Evolutionary conservation across 805 yeast genomes (phyloP), one percentile per base, ranked within the genome.

Genomic region (Osmozyma mogii): DNA sequence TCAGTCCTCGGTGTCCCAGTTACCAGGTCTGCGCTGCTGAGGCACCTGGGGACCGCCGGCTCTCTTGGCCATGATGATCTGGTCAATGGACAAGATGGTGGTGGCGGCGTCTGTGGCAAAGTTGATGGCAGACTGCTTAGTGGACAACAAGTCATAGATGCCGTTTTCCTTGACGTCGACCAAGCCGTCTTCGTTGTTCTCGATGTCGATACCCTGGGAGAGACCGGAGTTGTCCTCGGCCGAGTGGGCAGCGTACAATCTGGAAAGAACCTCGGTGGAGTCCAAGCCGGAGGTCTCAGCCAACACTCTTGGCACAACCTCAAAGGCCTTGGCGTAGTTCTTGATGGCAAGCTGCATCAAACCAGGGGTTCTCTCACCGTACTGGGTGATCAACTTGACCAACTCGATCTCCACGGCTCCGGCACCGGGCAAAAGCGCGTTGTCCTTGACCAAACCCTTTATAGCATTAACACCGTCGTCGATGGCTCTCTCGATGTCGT

Each of bases 41-140:
- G 96, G 96, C 72, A 87, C 78, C 18, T 66, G 78, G 28, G 98
- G 98, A 14, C 98, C 98, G 42, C 98, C 98, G 2, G 97, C 96
- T 55, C 96, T 77, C 73, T 89, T 89, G 25, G 98, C 97, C 92
- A 89, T 92, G 53, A 89, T 92, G 49, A 89, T 89, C 69, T 89
- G 97, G 56, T 92, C 97, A 29, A 92, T 92, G 15, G 94, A 78
- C 40, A 88, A 68, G 30, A 88, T 80, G 4, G 97, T 92, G 39
- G 71, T 74, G 9, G 95, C 94, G 28, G 96, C 96, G 43, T 92
- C 97, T 3, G 96, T 87, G 11, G 98, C 97, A 40, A 92, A 79
- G 45, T 78, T 75, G 43, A 92, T 80, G 27, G 96, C 98, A 38
- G 84, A 81, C 47, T 70, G 72, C 67, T 92, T 89, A 24, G 88